Evolutionary conservation across 2,329 filamentous ascomycete species (phyloP).

Genomic region (Pestalotiopsis sp.): DNA sequence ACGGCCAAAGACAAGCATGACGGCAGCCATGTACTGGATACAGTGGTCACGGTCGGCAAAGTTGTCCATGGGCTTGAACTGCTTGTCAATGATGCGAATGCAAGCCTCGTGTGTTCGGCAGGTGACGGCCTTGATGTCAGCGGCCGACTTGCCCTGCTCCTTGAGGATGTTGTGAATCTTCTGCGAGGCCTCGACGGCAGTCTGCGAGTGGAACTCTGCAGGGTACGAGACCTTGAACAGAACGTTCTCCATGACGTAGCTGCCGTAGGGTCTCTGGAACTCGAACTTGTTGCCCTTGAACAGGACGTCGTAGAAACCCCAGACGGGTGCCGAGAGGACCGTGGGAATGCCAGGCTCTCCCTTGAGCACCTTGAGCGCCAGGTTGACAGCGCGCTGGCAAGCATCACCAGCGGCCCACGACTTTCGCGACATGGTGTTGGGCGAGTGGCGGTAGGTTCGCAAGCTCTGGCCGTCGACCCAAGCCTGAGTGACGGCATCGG

Average conservation of each 20-base stretch:
- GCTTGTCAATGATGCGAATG: constrained; percentile 99
- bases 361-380: constrained; percentile 86
- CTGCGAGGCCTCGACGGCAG: constrained; percentile 91
- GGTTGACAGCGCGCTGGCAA: constrained; percentile 91
- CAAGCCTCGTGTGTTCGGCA: constrained; percentile 98
- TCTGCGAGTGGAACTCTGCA: constrained; percentile 98
- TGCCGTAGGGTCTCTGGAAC: constrained; percentile 95
- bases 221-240: constrained; percentile 99
- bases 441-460: constrained; percentile 94
- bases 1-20: constrained; percentile 94
- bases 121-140: constrained; percentile 89
- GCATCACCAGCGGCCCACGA: constrained; percentile 98
- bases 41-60: constrained; percentile 99
- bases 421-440: constrained; percentile 99
- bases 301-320: constrained; percentile 98
- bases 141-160: constrained; percentile 83
- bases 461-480: constrained; percentile 97
- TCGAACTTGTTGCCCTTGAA: constrained; percentile 96
- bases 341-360: constrained; percentile 91
- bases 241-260: constrained; percentile 99
- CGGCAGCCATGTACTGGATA: constrained; percentile 98
- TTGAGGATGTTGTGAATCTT: constrained; percentile 84
- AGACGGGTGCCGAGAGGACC: constrained; percentile 86
- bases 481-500: constrained; percentile 93
- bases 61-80: constrained; percentile 99